Evolutionary conservation across 1,284 basidiomycete genomes (phyloP).

Genomic region (Austroboletus niveus): DNA sequence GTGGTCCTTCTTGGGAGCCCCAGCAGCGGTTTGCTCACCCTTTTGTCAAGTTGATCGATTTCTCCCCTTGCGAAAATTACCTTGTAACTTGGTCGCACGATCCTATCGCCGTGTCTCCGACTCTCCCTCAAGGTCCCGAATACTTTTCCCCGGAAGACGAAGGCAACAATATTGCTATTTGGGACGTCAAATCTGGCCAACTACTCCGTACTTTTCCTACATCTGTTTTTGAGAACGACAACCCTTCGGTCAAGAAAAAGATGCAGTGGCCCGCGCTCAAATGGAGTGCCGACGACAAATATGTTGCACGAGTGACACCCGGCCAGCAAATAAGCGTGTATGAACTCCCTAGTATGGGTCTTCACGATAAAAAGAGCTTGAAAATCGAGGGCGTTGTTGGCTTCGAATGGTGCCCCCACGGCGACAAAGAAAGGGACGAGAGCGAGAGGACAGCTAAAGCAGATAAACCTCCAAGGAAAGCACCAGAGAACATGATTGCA

Average conservation of each 20-base stretch:
- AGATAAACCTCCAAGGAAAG: slow-evolving; percentile 57
- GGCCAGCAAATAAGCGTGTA: slow-evolving; percentile 96
- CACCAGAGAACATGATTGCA: slow-evolving; percentile 90
- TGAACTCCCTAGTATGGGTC: slow-evolving; percentile 91
- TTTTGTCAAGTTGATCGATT: slow-evolving; percentile 94
- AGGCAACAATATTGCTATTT: slow-evolving; percentile 96
- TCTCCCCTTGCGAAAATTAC: slow-evolving; percentile 97
- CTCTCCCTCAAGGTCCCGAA: slow-evolving; percentile 78
- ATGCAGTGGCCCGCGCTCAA: slow-evolving; percentile 96
- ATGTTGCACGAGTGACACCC: slow-evolving; percentile 85
- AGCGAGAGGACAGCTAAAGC: slow-evolving; percentile 53
- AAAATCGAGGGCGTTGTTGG: slow-evolving; percentile 98
- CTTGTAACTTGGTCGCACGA: slow-evolving; percentile 98
- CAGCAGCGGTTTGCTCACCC: slow-evolving; percentile 94
- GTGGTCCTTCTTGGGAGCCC: slow-evolving; percentile 84
- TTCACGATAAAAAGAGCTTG: slow-evolving; percentile 96
- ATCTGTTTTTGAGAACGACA: slow-evolving; percentile 53
- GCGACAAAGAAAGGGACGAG: slow-evolving; percentile 85
- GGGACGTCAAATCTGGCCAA: slow-evolving; percentile 94
- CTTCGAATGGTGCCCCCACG: slow-evolving; percentile 98
- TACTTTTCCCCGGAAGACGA: slow-evolving; percentile 94
- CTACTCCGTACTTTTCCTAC: slow-evolving; percentile 92
- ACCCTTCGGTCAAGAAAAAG: slow-evolving; percentile 65
- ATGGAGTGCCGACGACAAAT: slow-evolving; percentile 96
- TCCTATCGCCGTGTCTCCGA: slow-evolving; percentile 85